These are phyloP conservation scores for Streptanthus diversifolius DNA, from an alignment of 345 rosid genomes.

Conservation along the genomic window DNA sequence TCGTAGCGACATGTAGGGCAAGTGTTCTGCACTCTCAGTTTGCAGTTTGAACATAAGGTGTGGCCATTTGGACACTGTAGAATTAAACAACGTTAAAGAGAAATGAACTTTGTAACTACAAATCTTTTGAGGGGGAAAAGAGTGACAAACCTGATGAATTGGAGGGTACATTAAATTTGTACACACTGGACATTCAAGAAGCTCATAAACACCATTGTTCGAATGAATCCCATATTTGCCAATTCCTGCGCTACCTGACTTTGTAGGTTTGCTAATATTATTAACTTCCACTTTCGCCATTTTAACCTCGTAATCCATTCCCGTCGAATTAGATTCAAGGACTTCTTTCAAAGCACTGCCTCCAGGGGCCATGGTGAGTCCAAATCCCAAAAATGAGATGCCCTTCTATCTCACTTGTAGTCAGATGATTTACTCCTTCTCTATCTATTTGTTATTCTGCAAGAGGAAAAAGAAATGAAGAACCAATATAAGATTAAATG, in stretches of 20 bases:
- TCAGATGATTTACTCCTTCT: background rate
- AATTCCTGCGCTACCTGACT: constrained; percentile 40
- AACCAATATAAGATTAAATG: background rate
- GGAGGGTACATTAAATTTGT: constrained; percentile 81
- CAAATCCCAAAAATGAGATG: background rate
- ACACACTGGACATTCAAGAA: constrained; percentile 87
- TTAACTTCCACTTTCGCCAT: constrained; percentile 39
- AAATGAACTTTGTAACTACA: background rate
- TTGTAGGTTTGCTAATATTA: constrained; percentile 47
- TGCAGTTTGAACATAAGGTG: constrained; percentile 80
- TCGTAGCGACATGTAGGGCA: constrained; percentile 90
- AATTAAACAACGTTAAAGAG: background rate
- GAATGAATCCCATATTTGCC: constrained; percentile 55
- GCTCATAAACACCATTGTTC: constrained; percentile 67
- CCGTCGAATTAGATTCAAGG: constrained; percentile 45
- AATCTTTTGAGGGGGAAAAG: background rate
- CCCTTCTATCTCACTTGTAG: background rate
- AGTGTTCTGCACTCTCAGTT: constrained; percentile 63
- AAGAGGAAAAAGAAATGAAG: background rate
- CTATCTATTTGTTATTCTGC: constrained; percentile 24
- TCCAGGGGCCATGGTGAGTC: constrained; percentile 50
- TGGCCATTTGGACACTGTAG: constrained; percentile 93
- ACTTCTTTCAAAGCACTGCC: constrained; percentile 63
- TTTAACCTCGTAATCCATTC: constrained; percentile 48
- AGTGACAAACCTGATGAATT: constrained; percentile 46